These are phyloP conservation scores for Trichomonas gallinae DNA, from an alignment of 208 protist species.

Conservation along the genomic window DNA sequence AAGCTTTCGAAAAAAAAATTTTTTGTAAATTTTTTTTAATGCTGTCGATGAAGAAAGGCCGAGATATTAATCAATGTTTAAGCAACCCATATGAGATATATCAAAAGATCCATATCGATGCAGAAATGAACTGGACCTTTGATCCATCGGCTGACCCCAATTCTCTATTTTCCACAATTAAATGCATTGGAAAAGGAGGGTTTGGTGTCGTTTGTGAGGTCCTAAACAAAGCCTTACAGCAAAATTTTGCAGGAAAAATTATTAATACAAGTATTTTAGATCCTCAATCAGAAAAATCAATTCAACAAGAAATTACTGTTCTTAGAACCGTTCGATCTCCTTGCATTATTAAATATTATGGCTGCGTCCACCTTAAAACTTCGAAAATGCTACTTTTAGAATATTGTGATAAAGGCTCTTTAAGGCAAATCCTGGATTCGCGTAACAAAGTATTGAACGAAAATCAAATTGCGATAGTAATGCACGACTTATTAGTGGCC, in stretches of 20 bases:
- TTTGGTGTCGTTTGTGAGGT: background rate
- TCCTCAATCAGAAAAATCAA: background rate
- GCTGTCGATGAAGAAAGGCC: background rate
- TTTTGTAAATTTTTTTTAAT: too few relatives aligned
- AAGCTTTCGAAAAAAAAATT: too few relatives aligned
- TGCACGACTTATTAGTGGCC: background rate
- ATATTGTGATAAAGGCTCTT: background rate
- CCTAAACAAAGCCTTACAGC: background rate
- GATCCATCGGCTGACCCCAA: background rate
- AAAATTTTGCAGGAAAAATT: background rate
- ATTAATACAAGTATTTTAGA: background rate
- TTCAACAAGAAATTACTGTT: background rate
- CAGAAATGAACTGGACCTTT: background rate
- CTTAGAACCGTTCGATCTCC: background rate
- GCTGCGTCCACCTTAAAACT: background rate
- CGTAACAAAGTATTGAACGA: background rate
- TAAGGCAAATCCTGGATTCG: background rate
- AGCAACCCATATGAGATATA: background rate
- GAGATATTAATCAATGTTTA: background rate
- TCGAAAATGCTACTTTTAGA: background rate
- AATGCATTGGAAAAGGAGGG: slow-evolving; percentile 8
- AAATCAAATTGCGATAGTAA: background rate
- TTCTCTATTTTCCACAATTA: background rate
- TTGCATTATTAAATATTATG: background rate
- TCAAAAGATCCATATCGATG: background rate